Base-by-base conservation (phyloP, 2,329 filamentous ascomycete species). In the Penicillium sp. region DNA sequence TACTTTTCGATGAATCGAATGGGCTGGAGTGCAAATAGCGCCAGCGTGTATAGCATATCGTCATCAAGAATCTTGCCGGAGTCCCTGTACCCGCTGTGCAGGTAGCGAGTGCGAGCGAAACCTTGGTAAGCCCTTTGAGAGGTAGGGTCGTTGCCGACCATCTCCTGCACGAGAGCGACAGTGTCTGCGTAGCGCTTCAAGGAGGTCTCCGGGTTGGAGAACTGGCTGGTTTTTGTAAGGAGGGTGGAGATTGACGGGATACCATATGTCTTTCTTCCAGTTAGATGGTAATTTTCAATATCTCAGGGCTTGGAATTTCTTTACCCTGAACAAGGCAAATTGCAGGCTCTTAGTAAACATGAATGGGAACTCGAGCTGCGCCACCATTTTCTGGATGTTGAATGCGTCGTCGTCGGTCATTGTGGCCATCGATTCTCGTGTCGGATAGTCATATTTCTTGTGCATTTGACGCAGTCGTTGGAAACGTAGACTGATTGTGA, bases 11-110 rank as follows among this genome's bases (percentile, higher is more conserved):
- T 80, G 77, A 88, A 91, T 13, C 80, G 76, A 29, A 82, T 70
- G 0, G 88, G 87, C 66, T 91, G 85, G 1, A 81, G 75, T 16
- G 88, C 80, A 66, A 90, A 90, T 0, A 90, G 68, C 11, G 79
- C 76, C 0, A 89, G 76, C 0, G 86, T 88, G 68, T 87, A 88
- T 0, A 89, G 75, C 75, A 88, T 79, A 58, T 88, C 86, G 13
- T 80, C 76, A 44, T 88, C 81, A 5, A 75, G 75, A 58, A 89
- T 88, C 61, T 81, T 81, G 38, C 83, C 82, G 0, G 80, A 74
- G 45, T 79, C 76, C 45, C 81, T 80, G 66, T 88, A 87, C 3
- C 75, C 70, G 21, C 71, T 69, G 67, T 88, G 86, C 3, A 89
- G 73, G 63, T 80, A 88, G 65, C 88, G 88, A 74, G 87, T 84